phyloP scores from a whole-genome alignment of 2,329 filamentous ascomycete genomes.

The Magnaporthiopsis rhizophila region DNA sequence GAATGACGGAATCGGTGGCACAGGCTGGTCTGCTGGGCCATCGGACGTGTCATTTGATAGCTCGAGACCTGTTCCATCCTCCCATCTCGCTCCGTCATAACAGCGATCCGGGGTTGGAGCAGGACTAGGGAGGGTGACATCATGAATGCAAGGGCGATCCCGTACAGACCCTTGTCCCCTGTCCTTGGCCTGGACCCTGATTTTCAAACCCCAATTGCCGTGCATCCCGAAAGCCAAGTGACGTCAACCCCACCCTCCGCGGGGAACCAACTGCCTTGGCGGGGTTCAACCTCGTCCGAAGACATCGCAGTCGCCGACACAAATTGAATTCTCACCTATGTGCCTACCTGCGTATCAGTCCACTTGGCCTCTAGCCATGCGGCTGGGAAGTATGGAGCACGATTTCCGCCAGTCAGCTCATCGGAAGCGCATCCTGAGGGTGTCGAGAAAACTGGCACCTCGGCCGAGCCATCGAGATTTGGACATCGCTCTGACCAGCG shows the following conservation, averaged over 20 bases:
- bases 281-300: not conserved
- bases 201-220: not conserved
- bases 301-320: not conserved
- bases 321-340: not conserved
- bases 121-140: not conserved
- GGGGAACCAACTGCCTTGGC: not conserved
- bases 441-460: not conserved
- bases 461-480: not conserved
- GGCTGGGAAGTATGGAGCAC: not conserved
- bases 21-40: not conserved
- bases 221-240: not conserved
- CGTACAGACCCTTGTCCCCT: not conserved
- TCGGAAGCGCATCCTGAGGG: not conserved
- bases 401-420: not conserved
- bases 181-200: not conserved
- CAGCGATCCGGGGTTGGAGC: not conserved
- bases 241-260: not conserved
- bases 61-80: not conserved
- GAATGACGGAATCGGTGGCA: not conserved
- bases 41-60: not conserved
- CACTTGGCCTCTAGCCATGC: too few relatives aligned
- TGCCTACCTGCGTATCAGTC: too few relatives aligned
- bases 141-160: not conserved
- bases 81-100: not conserved
- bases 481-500: not conserved